Evolutionary conservation across 78 protist species (phyloP).

Genomic region (Dictyostelium purpureum): DNA sequence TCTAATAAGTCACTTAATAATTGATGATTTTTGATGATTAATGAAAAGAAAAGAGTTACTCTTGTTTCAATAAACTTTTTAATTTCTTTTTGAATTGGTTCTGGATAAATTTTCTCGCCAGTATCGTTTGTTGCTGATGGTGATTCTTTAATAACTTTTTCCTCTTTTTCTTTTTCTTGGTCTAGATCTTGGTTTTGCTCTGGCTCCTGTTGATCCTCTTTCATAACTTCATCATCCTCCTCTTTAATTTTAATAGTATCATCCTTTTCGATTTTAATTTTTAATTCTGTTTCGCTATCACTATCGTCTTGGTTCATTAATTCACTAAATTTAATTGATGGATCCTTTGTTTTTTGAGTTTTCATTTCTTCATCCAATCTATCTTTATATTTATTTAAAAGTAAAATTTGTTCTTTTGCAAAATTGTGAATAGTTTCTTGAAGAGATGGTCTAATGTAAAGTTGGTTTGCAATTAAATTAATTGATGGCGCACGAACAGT

Average conservation of each 20-base stretch:
- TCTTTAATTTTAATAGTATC: background rate
- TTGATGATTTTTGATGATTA: constrained; percentile 31
- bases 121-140: background rate
- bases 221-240: background rate
- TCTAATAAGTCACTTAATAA: constrained; percentile 8
- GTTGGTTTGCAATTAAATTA: background rate
- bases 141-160: background rate
- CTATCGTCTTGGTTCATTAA: constrained; percentile 7
- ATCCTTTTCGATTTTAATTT: background rate
- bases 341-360: constrained; percentile 9
- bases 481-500: constrained; percentile 8
- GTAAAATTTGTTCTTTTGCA: constrained; percentile 31
- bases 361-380: constrained; percentile 1
- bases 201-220: background rate
- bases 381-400: background rate
- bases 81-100: background rate
- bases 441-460: background rate
- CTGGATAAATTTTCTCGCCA: background rate
- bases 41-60: constrained; percentile 23
- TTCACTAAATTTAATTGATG: background rate
- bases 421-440: background rate
- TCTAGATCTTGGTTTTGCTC: background rate
- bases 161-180: background rate
- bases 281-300: too few species aligned
- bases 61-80: constrained; percentile 26